Percentiles rank a stretch among this genome's conserved stretches.
These are phyloP conservation scores for Xanthoconium stramineum DNA, from an alignment of 768 basidiomycete genomes.

Conservation along the genomic window DNA sequence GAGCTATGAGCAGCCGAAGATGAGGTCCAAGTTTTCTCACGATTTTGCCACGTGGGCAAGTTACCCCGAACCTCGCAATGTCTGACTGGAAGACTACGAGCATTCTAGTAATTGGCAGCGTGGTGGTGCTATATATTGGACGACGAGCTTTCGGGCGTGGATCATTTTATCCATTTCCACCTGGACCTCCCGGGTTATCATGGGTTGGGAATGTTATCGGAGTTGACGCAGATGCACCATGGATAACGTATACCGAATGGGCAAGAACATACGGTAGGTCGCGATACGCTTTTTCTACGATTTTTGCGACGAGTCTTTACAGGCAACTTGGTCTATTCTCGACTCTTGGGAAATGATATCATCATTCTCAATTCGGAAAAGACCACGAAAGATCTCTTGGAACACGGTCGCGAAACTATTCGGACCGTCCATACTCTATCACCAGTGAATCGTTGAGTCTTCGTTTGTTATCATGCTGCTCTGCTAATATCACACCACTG, in stretches of 20 bases:
- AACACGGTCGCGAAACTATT: conserved; percentile 2
- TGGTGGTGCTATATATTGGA: not conserved
- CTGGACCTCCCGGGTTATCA: conserved; percentile 8
- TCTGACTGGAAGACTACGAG: conserved; percentile 1
- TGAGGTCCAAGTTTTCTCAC: too few relatives aligned
- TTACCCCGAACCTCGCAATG: too few relatives aligned
- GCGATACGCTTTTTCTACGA: not conserved
- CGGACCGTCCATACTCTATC: conserved; percentile 3
- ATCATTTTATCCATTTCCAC: not conserved
- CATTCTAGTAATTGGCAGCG: not conserved
- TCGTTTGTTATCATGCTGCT: not conserved
- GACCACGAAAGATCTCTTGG: conserved; percentile 3
- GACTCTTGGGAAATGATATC: too few relatives aligned
- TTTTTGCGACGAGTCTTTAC: not conserved
- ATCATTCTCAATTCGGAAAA: not conserved
- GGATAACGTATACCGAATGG: conserved; percentile 11
- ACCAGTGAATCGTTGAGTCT: not conserved
- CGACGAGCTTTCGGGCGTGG: not conserved
- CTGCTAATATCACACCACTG: not conserved
- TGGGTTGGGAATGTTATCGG: conserved; percentile 6
- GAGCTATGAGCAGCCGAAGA: too few relatives aligned
- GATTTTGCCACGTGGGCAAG: too few relatives aligned
- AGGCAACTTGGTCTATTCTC: not conserved
- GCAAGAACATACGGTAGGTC: conserved; percentile 5
- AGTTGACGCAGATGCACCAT: not conserved